phyloP scores from a whole-genome alignment of 1,139 yeast species.

The Geotrichum phurueaensis region DNA sequence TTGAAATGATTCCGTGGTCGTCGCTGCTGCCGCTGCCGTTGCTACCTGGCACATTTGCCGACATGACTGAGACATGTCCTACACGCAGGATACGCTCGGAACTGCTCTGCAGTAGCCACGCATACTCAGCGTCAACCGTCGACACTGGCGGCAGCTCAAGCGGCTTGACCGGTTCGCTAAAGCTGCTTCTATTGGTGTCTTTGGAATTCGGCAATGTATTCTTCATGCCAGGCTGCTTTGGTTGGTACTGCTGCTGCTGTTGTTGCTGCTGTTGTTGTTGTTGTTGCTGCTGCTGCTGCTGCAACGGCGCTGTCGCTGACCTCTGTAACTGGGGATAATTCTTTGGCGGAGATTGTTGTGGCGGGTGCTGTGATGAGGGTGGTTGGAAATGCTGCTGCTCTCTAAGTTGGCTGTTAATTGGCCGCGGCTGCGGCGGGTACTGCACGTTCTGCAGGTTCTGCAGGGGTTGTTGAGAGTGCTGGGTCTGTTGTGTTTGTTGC shows the following conservation, averaged over 20 bases:
- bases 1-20: constrained; percentile 30
- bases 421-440: not conserved
- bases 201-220: not conserved
- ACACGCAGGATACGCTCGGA: constrained; percentile 68
- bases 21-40: constrained; percentile 24
- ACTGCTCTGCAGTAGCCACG: constrained; percentile 48
- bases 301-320: constrained; percentile 24
- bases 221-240: constrained; percentile 2
- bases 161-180: constrained; percentile 17
- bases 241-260: not conserved
- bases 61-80: constrained; percentile 44
- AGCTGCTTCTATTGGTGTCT: not conserved
- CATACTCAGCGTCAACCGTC: constrained; percentile 65
- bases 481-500: constrained; percentile 24
- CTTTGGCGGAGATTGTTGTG: not conserved
- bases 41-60: constrained; percentile 14
- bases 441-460: not conserved
- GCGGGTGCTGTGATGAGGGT: not conserved
- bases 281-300: constrained; percentile 36
- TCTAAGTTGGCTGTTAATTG: constrained; percentile 3
- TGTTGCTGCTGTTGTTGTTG: constrained; percentile 25
- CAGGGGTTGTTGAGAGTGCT: constrained; percentile 3
- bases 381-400: constrained; percentile 10
- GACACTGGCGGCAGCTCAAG: constrained; percentile 53
- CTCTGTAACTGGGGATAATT: not conserved